Evolutionary conservation across 2,329 filamentous ascomycete genomes (phyloP).

Genomic region (Aspergillus fijiensis): DNA sequence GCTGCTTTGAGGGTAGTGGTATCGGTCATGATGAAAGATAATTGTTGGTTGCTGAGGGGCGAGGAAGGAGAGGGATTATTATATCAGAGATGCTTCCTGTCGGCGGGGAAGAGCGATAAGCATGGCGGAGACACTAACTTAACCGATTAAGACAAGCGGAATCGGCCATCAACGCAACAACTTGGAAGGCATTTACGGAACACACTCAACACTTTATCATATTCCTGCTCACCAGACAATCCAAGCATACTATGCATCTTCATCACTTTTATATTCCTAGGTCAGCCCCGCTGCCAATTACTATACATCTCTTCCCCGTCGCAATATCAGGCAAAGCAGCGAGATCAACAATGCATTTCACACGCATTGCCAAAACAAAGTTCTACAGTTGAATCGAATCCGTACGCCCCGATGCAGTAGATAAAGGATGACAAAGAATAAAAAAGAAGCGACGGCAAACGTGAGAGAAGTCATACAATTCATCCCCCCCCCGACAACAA

Average conservation of each 20-base stretch:
- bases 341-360: conserved; percentile 31
- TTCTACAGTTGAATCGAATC: conserved; percentile 33
- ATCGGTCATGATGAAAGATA: conserved; percentile 28
- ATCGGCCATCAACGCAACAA: background rate
- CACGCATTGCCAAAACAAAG: conserved; percentile 24
- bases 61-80: background rate
- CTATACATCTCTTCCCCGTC: conserved; percentile 16
- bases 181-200: background rate
- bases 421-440: conserved; percentile 30
- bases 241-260: background rate
- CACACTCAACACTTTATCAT: no score
- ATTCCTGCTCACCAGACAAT: background rate
- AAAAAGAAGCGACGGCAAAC: conserved; percentile 19
- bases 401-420: conserved; percentile 43
- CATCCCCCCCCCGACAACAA: conserved; percentile 19
- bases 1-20: conserved; percentile 61
- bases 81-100: background rate
- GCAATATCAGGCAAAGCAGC: conserved; percentile 22
- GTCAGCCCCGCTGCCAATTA: conserved; percentile 9
- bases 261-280: background rate
- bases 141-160: background rate
- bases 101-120: background rate
- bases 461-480: conserved; percentile 25
- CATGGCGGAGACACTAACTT: background rate
- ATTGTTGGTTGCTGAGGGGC: background rate